These are phyloP conservation scores for Primulina tabacum DNA, from an alignment of 257 asterid species.

Conservation along the genomic window DNA sequence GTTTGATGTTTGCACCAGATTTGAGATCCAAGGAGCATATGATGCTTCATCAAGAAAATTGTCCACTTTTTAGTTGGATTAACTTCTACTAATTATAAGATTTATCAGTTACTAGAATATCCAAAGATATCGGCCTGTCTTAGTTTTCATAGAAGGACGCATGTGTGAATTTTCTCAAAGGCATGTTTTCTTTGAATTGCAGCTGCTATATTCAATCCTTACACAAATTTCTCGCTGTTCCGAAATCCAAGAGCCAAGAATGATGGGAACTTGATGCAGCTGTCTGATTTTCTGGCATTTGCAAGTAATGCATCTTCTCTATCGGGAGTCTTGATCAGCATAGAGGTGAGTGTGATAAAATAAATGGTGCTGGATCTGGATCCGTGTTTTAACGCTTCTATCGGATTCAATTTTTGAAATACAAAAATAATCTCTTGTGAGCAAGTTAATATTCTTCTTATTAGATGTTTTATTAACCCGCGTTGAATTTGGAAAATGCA, in stretches of 20 bases:
- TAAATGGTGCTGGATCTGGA: background rate
- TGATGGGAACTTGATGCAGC: conserved; percentile 47
- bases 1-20: background rate
- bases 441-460: background rate
- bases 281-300: conserved; percentile 61
- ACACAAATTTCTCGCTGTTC: conserved; percentile 20
- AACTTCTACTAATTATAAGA: background rate
- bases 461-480: background rate
- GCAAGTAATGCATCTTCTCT: conserved; percentile 67
- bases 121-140: background rate
- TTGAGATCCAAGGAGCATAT: background rate
- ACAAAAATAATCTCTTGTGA: background rate
- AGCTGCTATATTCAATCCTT: conserved; percentile 66
- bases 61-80: background rate
- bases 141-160: conserved; percentile 1
- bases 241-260: conserved; percentile 59
- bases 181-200: conserved; percentile 33
- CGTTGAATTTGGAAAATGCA: background rate
- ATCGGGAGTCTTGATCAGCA: conserved; percentile 67
- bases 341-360: conserved; percentile 58
- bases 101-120: background rate
- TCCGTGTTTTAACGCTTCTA: background rate
- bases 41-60: background rate
- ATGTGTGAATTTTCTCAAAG: conserved; percentile 4
- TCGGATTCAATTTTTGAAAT: background rate